Evolutionary conservation across 1,139 yeast species (phyloP).

Genomic region (Meyerozyma elateridarum): DNA sequence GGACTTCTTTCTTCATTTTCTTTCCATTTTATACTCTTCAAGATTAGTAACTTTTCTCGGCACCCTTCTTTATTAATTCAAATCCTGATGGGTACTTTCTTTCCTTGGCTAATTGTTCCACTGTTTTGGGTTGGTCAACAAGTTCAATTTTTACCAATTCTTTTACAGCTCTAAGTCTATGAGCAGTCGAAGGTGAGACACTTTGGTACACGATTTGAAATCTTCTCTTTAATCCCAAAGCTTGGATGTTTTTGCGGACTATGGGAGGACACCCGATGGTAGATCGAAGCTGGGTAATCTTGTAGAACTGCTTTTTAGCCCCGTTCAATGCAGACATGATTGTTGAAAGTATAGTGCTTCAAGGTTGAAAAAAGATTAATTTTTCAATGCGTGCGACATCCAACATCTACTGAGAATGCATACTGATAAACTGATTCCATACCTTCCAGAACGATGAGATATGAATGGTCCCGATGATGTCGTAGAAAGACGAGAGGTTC

Average conservation of each 20-base stretch:
- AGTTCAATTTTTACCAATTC: slow-evolving; percentile 86
- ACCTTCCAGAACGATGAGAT: too few species aligned
- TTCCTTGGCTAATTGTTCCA: slow-evolving; percentile 46
- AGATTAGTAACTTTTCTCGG: slow-evolving; percentile 1
- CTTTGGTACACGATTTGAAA: slow-evolving; percentile 70
- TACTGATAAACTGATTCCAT: too few species aligned
- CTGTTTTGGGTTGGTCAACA: slow-evolving; percentile 48
- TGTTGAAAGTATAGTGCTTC: neutral
- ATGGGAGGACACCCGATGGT: slow-evolving; percentile 79
- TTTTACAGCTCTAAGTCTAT: slow-evolving; percentile 76
- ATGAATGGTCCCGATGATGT: too few species aligned
- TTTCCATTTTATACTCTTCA: too few species aligned
- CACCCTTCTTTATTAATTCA: slow-evolving; percentile 5
- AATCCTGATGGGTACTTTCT: slow-evolving; percentile 68
- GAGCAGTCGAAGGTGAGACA: slow-evolving; percentile 78
- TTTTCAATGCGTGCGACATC: too few species aligned
- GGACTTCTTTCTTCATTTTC: too few species aligned
- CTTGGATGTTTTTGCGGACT: slow-evolving; percentile 57
- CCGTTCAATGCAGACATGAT: slow-evolving; percentile 12
- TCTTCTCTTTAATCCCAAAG: slow-evolving; percentile 73
- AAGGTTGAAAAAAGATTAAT: too few species aligned
- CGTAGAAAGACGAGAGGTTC: too few species aligned
- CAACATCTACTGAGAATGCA: too few species aligned
- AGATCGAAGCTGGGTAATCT: slow-evolving; percentile 75
- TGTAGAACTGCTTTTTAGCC: slow-evolving; percentile 28